Percentiles rank a stretch among this genome's conserved stretches.
Evolutionary conservation across 495 filamentous ascomycete genomes (phyloP).

Genomic region (Xylaria castorea): DNA sequence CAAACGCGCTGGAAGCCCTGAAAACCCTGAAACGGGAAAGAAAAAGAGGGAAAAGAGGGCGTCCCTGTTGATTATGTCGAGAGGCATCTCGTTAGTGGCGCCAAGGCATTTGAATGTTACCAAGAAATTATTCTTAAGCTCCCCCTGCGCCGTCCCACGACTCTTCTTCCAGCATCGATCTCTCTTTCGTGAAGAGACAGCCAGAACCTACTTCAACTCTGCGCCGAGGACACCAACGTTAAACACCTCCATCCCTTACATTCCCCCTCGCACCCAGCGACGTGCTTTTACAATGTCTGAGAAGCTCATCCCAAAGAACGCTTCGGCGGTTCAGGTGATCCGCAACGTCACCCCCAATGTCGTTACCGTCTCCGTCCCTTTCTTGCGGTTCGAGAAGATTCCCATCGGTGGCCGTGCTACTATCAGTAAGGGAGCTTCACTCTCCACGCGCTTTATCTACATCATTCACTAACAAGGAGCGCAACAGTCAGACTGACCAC

Average conservation of each 20-base stretch:
- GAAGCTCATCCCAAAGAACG: conserved; percentile 63
- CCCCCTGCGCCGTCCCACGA: conserved; percentile 11
- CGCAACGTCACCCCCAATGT: conserved; percentile 81
- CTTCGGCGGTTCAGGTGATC: conserved; percentile 83
- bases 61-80: conserved; percentile 5
- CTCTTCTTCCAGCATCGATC: not conserved
- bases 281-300: conserved; percentile 46
- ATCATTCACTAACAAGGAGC: conserved; percentile 14
- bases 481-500: conserved; percentile 72
- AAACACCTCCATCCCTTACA: not conserved
- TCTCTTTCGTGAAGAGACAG: conserved; percentile 10
- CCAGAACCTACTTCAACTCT: not conserved
- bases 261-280: conserved; percentile 10
- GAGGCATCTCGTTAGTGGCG: conserved; percentile 17
- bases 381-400: conserved; percentile 77
- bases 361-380: conserved; percentile 83
- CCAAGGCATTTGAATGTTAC: conserved; percentile 12
- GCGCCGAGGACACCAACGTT: not conserved
- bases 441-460: not conserved
- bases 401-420: conserved; percentile 90
- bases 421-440: conserved; percentile 61
- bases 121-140: conserved; percentile 24
- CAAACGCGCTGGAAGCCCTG: conserved; percentile 9
- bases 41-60: not conserved
- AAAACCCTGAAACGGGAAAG: not conserved